phyloP scores from a whole-genome alignment of 1,139 yeast species.

The Lizanozyma gosingica region DNA sequence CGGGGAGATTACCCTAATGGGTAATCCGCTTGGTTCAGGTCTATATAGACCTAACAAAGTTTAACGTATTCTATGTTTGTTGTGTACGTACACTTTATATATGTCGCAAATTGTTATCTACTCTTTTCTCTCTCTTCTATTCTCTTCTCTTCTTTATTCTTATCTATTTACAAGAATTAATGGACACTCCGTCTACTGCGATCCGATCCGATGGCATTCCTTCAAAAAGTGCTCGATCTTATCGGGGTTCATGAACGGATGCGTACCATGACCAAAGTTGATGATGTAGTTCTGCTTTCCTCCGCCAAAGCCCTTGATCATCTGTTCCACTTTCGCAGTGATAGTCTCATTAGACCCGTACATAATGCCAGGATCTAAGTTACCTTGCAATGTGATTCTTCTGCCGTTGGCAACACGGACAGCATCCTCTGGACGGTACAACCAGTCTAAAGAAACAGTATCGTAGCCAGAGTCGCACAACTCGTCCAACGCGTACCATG shows the following conservation, averaged over 20 bases:
- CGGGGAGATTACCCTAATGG: too few species aligned
- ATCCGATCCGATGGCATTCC: slow-evolving; percentile 80
- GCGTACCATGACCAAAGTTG: slow-evolving; percentile 97
- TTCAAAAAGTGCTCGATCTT: slow-evolving; percentile 73
- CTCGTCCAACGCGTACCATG: slow-evolving; percentile 93
- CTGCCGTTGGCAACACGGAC: slow-evolving; percentile 69
- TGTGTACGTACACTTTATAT: too few species aligned
- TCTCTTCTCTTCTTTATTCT: too few species aligned
- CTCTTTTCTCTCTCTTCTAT: too few species aligned
- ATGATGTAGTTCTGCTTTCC: slow-evolving; percentile 87
- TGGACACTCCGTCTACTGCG: too few species aligned
- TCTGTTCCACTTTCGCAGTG: slow-evolving; percentile 68
- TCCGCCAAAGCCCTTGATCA: slow-evolving; percentile 87
- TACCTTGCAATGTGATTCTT: slow-evolving; percentile 82
- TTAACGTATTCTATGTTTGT: too few species aligned
- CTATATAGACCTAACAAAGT: too few species aligned
- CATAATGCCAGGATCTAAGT: slow-evolving; percentile 89
- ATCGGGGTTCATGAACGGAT: slow-evolving; percentile 93
- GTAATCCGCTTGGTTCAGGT: too few species aligned
- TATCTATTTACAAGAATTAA: too few species aligned
- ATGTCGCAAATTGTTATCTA: too few species aligned
- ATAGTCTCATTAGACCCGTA: slow-evolving; percentile 84
- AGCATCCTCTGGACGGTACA: slow-evolving; percentile 79
- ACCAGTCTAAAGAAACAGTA: slow-evolving; percentile 88
- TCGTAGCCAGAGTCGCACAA: slow-evolving; percentile 82